Evolutionary conservation across 169 alveolate genomes (phyloP), one percentile per base, ranked within the genome.

Genomic region (Babesia bigemina): DNA sequence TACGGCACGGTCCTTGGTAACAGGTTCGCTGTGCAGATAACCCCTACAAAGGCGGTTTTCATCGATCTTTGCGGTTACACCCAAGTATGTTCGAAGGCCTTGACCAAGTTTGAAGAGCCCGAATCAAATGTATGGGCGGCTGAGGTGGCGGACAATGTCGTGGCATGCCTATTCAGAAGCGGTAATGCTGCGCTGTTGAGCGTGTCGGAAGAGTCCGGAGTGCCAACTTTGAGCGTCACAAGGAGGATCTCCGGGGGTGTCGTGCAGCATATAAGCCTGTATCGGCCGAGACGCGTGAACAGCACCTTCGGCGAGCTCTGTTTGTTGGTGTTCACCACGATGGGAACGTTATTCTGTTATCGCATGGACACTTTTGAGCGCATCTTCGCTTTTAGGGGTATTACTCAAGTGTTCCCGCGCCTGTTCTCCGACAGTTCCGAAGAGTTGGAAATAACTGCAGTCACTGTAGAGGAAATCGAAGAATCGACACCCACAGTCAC

Each of bases 241-340:
- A 24, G n/a, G 24, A 21, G 60, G 45, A 67, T 67, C n/a, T 21
- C 56, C 17, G 65, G 33, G 1, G 76, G 65, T 0, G 21, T 21
- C 24, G 33, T 50, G 42, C 14, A 21, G 21, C 63, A 29, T 36
- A 67, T 67, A 7, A 55, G 67, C 29, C 17, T 67, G 4, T 67
- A 67, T 53, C 7, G 56, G 55, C 76, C 76, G 13, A 50, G 39
- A 7, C 33, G 76, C 21, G 17, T 55, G 36, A 67, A 67, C 76
- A 50, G 53, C 29, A 65, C 39, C 33, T 67, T 53, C 42, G 50
- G 58, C 17, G 22, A 33, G 12, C n/a, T 55, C n/a, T 53, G 76
- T 28, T 17, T 67, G 45, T 36, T 67, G 26, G 58, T 52, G 36
- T 33, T 67, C 22, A 67, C 76, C 4, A 8, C 33, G 7, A 52